These are phyloP conservation scores for Microthlaspi erraticum DNA, from an alignment of 345 rosid species.

Conservation along the genomic window DNA sequence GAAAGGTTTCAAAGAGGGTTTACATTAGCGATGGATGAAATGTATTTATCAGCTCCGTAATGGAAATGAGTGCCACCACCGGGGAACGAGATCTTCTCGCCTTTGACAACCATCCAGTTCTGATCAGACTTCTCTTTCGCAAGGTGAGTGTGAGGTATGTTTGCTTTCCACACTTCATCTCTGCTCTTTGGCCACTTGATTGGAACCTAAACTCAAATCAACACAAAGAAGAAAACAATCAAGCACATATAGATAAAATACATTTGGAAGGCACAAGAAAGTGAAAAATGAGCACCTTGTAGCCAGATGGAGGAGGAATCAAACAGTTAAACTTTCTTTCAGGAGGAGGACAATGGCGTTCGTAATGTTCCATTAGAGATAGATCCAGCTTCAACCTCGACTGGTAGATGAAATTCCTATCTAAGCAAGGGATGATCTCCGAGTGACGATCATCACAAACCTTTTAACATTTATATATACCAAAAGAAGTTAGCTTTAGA, in stretches of 20 bases:
- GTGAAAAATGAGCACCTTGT: constrained; percentile 59
- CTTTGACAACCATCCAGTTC: constrained; percentile 99
- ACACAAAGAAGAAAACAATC: constrained; percentile 4
- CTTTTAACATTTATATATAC: constrained; percentile 46
- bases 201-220: constrained; percentile 65
- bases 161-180: constrained; percentile 99
- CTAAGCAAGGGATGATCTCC: constrained; percentile 94
- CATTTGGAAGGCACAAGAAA: too few species aligned
- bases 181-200: constrained; percentile 99
- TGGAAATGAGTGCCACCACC: constrained; percentile 99
- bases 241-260: too few species aligned
- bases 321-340: constrained; percentile 94
- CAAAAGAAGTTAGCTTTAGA: constrained; percentile 13
- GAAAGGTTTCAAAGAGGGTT: constrained; percentile 30
- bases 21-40: constrained; percentile 93
- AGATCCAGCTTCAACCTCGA: constrained; percentile 94
- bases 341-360: constrained; percentile 94
- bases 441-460: constrained; percentile 97
- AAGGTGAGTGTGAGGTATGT: constrained; percentile 99
- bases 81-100: constrained; percentile 88
- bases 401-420: constrained; percentile 88
- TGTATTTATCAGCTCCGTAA: constrained; percentile 97
- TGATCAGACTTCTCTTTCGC: constrained; percentile 98
- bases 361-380: constrained; percentile 97
- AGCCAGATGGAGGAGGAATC: constrained; percentile 97